Base-by-base conservation (phyloP, 1,284 basidiomycete genomes). In the Boletellus sp. region DNA sequence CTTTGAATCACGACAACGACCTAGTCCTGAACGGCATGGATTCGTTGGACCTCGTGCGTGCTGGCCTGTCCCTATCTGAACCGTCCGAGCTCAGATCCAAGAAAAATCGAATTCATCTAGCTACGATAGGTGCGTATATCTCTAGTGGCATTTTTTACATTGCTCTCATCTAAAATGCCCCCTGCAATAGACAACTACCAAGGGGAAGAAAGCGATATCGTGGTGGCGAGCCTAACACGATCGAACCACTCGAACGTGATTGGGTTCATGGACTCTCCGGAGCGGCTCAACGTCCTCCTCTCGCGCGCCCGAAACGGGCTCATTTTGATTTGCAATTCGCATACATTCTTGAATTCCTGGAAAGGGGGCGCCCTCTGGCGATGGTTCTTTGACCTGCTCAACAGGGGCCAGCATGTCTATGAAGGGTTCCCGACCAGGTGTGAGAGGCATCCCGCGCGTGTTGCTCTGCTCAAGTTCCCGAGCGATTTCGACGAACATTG, bases 161-260 rank as follows among this genome's bases (percentile, higher is more conserved):
- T 28, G 26, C 26, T 26, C 26, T 10, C 8, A 26, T 28, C 26
- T 10, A 28, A 28, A 28, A 28, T 11, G 26, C 2, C 13, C 30
- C 13, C 16, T 24, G 10, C 18, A 3, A 19, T 19, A 82, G 81
- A 82, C 49, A 83, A 82, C 51, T 83, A 82, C 51, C 84, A 86
- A 58, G 84, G 85, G 18, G 84, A 86, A 59, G 83, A 86, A 60
- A 80, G 80, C 43, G 73, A 85, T 18, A 80, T 86, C 47, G 82
- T 86, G n/a, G 70, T 86, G 26, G 71, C 73, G 8, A 80, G 77
- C 6, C 64, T 86, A 10, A 83, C 80, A 0, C 65, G 85, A 44
- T 83, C 81, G 58, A 85, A 85, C 54, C 8, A 68, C 0, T 54
- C 65, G 1, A 66, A 74, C 49, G 73, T 79, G 45, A 86, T 86